A percentile compares a stretch with the other conserved stretches of the same genome.
phyloP scores from a whole-genome alignment of 345 rosid genomes.

The Tarenaya hassleriana region DNA sequence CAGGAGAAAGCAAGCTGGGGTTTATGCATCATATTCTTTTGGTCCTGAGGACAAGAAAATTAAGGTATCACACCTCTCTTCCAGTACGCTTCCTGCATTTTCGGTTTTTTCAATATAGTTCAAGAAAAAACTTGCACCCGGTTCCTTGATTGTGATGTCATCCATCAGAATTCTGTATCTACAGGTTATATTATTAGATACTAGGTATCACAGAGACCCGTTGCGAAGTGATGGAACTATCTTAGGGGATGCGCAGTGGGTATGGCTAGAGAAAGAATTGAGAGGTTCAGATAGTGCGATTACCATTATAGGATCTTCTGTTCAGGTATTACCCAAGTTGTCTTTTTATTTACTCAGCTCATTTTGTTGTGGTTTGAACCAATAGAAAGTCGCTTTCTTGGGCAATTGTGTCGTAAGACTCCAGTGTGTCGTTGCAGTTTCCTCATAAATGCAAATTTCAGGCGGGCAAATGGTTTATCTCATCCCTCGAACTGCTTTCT shows the following conservation, averaged over 20 bases:
- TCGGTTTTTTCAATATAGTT: not conserved
- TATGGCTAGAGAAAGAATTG: constrained; percentile 67
- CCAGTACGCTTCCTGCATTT: not conserved
- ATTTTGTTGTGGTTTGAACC: not conserved
- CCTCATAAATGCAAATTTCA: constrained; percentile 3
- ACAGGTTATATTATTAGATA: constrained; percentile 72
- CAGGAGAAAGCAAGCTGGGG: constrained; percentile 81
- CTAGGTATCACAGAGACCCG: constrained; percentile 83
- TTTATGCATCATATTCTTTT: constrained; percentile 63
- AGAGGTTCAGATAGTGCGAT: constrained; percentile 47
- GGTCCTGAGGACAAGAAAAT: constrained; percentile 56
- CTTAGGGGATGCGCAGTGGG: constrained; percentile 66
- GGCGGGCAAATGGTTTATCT: no score
- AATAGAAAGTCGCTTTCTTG: not conserved
- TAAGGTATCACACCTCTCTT: constrained; percentile 42
- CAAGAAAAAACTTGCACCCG: not conserved
- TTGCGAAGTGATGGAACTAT: constrained; percentile 58
- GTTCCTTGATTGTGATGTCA: constrained; percentile 1
- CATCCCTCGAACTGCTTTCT: no score
- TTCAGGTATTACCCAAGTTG: constrained; percentile 46
- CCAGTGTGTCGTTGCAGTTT: not conserved
- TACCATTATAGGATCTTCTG: constrained; percentile 76
- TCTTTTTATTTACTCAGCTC: not conserved
- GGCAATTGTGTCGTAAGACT: not conserved
- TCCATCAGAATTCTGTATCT: no score